These are phyloP conservation scores for Aphanomyces astaci DNA, from an alignment of 352 stramenopile species.

Conservation along the genomic window DNA sequence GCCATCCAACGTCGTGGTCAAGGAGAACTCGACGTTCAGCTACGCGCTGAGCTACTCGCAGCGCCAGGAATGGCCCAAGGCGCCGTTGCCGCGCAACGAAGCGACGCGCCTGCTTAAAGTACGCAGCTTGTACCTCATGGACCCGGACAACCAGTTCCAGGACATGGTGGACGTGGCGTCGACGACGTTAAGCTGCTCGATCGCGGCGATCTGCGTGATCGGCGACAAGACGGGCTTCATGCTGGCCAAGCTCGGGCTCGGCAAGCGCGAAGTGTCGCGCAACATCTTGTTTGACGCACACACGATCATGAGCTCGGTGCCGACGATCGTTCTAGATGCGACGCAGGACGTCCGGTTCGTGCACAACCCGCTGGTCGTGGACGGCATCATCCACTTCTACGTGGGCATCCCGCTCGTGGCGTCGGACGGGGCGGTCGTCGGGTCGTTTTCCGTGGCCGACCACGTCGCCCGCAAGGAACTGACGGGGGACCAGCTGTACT, in stretches of 20 bases:
- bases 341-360: conserved; percentile 68
- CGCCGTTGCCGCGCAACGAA: conserved; percentile 61
- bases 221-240: conserved; percentile 81
- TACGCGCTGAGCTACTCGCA: conserved; percentile 77
- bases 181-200: conserved; percentile 71
- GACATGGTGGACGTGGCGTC: conserved; percentile 82
- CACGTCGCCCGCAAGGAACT: conserved; percentile 66
- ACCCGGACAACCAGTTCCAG: conserved; percentile 74
- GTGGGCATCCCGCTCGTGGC: conserved; percentile 70
- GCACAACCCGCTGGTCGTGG: conserved; percentile 68
- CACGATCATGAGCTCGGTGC: conserved; percentile 67
- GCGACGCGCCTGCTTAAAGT: conserved; percentile 55
- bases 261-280: conserved; percentile 67
- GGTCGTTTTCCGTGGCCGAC: conserved; percentile 69
- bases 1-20: conserved; percentile 7
- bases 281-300: conserved; percentile 76
- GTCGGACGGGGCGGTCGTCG: conserved; percentile 51
- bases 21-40: conserved; percentile 65
- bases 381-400: conserved; percentile 75
- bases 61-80: conserved; percentile 75
- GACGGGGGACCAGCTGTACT: conserved; percentile 68
- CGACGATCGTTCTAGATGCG: conserved; percentile 74
- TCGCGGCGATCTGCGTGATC: conserved; percentile 74
- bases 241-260: conserved; percentile 67
- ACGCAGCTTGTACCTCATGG: conserved; percentile 58